These are phyloP conservation scores for Daldinia vernicosa DNA, from an alignment of 495 filamentous ascomycete species.

Conservation along the genomic window DNA sequence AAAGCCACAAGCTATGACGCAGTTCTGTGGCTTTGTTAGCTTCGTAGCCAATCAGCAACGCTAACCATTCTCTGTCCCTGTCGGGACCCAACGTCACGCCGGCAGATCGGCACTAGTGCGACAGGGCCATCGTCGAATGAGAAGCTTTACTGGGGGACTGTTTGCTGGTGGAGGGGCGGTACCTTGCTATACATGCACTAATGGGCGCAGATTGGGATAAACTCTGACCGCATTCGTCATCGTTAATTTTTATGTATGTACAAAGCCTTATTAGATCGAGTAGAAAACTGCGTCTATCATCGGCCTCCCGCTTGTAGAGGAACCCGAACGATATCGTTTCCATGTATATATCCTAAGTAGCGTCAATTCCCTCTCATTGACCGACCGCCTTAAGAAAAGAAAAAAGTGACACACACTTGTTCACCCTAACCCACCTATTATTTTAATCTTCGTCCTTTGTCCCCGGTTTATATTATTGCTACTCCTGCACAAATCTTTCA, in stretches of 20 bases:
- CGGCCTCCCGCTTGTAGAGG: neutral
- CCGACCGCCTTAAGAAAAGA: conserved; percentile 19
- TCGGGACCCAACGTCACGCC: conserved; percentile 19
- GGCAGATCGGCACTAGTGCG: conserved; percentile 37
- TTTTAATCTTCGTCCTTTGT: conserved; percentile 22
- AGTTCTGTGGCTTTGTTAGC: conserved; percentile 13
- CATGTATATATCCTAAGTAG: conserved; percentile 15
- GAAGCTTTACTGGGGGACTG: conserved; percentile 7
- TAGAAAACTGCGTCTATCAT: conserved; percentile 1
- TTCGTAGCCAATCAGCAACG: conserved; percentile 21
- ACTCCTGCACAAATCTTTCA: conserved; percentile 15
- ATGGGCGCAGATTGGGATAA: conserved; percentile 13
- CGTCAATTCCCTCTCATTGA: conserved; percentile 40
- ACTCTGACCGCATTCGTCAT: conserved; percentile 39
- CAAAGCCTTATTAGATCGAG: neutral
- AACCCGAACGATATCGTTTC: neutral
- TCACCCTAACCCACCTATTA: conserved; percentile 25
- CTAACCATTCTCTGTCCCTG: conserved; percentile 2
- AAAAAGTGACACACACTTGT: conserved; percentile 2
- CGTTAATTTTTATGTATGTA: conserved; percentile 17
- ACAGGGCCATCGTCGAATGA: conserved; percentile 24
- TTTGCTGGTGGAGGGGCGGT: conserved; percentile 31
- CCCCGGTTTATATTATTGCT: conserved; percentile 11
- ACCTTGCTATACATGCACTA: conserved; percentile 3
- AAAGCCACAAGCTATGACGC: conserved; percentile 33